Evolutionary conservation across 2,329 filamentous ascomycete genomes (phyloP).

Genomic region (Kalaharituber pfeilii): DNA sequence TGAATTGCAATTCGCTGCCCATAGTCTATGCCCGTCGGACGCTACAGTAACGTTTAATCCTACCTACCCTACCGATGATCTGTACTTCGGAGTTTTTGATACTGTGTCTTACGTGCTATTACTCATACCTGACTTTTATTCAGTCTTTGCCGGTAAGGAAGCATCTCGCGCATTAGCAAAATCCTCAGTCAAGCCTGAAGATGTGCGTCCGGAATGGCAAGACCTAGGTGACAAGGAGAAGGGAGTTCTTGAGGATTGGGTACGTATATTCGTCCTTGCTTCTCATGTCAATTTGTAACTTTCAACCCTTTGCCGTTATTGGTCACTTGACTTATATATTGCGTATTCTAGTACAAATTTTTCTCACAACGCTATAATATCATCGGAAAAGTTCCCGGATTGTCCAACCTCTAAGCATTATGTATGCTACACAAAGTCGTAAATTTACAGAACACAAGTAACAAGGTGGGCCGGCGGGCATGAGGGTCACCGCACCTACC

Average conservation of each 20-base stretch:
- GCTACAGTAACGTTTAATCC: too few species aligned
- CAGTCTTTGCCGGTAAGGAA: conserved; percentile 92
- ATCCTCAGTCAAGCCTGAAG: conserved; percentile 70
- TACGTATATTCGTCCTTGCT: too few species aligned
- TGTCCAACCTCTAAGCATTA: background rate
- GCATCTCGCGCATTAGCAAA: conserved; percentile 78
- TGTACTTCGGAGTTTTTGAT: too few species aligned
- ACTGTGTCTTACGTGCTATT: too few species aligned
- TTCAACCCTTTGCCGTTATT: background rate
- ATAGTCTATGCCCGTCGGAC: too few species aligned
- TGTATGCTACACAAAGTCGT: too few species aligned
- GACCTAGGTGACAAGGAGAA: conserved; percentile 74
- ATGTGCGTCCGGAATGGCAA: conserved; percentile 66
- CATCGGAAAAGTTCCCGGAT: conserved; percentile 43
- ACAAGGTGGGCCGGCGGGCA: too few species aligned
- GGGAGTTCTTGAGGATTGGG: conserved; percentile 71
- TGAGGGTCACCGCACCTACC: too few species aligned
- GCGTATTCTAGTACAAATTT: conserved; percentile 43
- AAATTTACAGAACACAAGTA: too few species aligned
- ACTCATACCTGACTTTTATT: conserved; percentile 3
- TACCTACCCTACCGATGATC: too few species aligned
- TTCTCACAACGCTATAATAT: conserved; percentile 96
- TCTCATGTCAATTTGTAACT: background rate
- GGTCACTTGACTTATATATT: background rate
- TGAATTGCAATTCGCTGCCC: background rate